Evolutionary conservation across 129 eudicot genomes (phyloP), one percentile per base, ranked within the genome.

Genomic region (Sambucus nigra): DNA sequence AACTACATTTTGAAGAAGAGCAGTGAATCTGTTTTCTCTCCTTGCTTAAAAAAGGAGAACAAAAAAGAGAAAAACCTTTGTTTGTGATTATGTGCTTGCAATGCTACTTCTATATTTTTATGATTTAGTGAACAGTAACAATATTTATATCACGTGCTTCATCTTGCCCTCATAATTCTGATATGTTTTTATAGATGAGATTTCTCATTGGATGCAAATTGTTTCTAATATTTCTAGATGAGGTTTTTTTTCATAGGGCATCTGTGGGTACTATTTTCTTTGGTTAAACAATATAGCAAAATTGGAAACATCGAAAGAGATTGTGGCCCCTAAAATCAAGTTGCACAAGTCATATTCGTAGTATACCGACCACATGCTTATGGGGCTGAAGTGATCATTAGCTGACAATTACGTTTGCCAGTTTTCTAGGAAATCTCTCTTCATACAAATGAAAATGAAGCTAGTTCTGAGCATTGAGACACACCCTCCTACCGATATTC

Each of bases 371-470:
- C 61, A 64, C 52, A 74, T 39, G 56, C 46, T 38, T 60, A 51
- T 58, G 79, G 69, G 68, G 63, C 57, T 74, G 65, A 21, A 57
- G 56, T 69, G 64, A 69, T 69, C 58, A 69, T 69, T 69, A 14
- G 70, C 47, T 66, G 65, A 64, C 57, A 66, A 31, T 54, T 75
- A 71, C 70, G 57, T 47, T 13, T 38, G 59, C 11, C 15, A n/a
- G 46, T 56, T 46, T 58, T 50, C 19, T 51, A 47, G 73, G 69
- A 68, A n/a, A 72, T 59, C 44, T 24, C 15, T 5, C 27, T 18
- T 24, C n/a, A n/a, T 50, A 47, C 64, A 53, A 63, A 45, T 14
- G 41, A 5, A 46, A 25, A 31, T 63, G 19, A 50, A 59, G n/a
- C n/a, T n/a, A 28, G 19, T 41, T 50, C 51, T 29, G 16, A 29